phyloP scores from a whole-genome alignment of 345 rosid species.

The Moricandia moricandioides region DNA sequence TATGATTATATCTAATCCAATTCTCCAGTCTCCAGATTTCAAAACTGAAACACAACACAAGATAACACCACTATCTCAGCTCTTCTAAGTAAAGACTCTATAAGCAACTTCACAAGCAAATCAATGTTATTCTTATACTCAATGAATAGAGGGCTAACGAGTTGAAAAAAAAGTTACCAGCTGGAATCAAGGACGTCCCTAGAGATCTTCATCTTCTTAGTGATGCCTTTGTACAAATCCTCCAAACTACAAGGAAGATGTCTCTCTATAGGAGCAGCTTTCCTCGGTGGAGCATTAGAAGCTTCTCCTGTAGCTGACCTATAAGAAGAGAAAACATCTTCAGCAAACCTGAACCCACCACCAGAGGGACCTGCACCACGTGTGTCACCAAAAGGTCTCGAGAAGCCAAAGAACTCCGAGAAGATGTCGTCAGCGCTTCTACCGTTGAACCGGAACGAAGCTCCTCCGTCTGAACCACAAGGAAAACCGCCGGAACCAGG shows the following conservation, averaged over 20 bases:
- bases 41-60: neutral
- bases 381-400: constrained; percentile 64
- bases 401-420: constrained; percentile 77
- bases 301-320: constrained; percentile 49
- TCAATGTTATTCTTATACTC: neutral
- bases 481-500: constrained; percentile 63
- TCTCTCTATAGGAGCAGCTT: constrained; percentile 74
- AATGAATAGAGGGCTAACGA: neutral
- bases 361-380: constrained; percentile 55
- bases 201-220: constrained; percentile 93
- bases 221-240: constrained; percentile 77
- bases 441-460: constrained; percentile 64
- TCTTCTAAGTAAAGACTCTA: neutral
- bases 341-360: constrained; percentile 54
- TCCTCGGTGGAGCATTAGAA: constrained; percentile 48
- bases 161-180: constrained; percentile 37
- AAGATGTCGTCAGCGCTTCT: constrained; percentile 81
- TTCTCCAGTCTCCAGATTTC: too few relatives aligned
- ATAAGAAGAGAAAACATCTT: constrained; percentile 54
- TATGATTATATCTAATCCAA: too few relatives aligned
- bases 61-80: neutral
- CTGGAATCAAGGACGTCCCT: constrained; percentile 61
- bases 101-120: neutral
- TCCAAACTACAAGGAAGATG: constrained; percentile 84
- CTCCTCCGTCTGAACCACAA: constrained; percentile 42